A percentile compares a stretch with the other conserved stretches of the same genome.
Conservation (phyloP, 345 rosid genomes). For the Salix purpurea region DNA sequence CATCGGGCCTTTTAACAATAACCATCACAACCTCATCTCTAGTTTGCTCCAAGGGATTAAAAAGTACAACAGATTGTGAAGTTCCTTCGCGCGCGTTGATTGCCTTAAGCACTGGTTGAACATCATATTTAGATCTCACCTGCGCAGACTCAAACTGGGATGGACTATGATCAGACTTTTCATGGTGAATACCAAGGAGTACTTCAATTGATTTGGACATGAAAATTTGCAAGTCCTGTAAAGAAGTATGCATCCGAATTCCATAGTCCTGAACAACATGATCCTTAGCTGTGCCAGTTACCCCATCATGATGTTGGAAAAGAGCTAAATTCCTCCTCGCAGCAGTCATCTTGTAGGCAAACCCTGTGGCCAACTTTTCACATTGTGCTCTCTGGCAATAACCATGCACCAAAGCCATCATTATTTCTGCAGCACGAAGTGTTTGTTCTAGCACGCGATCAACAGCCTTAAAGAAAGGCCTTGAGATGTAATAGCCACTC, state of each 20-base stretch:
- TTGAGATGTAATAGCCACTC: slow-evolving; percentile 99
- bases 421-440: slow-evolving; percentile 83
- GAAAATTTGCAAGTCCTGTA: slow-evolving; percentile 85
- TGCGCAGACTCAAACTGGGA: slow-evolving; percentile 78
- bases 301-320: slow-evolving; percentile 99
- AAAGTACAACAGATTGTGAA: slow-evolving; percentile 66
- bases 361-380: slow-evolving; percentile 71
- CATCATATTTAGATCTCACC: slow-evolving; percentile 78
- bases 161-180: slow-evolving; percentile 66
- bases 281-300: slow-evolving; percentile 93
- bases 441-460: slow-evolving; percentile 91
- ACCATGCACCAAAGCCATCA: slow-evolving; percentile 80
- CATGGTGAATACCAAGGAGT: slow-evolving; percentile 77
- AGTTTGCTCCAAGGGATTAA: slow-evolving; percentile 81
- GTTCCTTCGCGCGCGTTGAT: slow-evolving; percentile 68
- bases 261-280: slow-evolving; percentile 95
- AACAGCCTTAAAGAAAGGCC: slow-evolving; percentile 98
- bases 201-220: slow-evolving; percentile 94
- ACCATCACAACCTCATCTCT: slow-evolving; percentile 82
- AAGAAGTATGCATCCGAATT: slow-evolving; percentile 80
- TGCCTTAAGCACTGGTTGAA: slow-evolving; percentile 66
- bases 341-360: slow-evolving; percentile 79
- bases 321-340: slow-evolving; percentile 97
- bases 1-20: slow-evolving; percentile 65
- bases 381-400: slow-evolving; percentile 85